phyloP scores from a whole-genome alignment of 371 early-diverging fungal species.

The Smittium mucronatum region DNA sequence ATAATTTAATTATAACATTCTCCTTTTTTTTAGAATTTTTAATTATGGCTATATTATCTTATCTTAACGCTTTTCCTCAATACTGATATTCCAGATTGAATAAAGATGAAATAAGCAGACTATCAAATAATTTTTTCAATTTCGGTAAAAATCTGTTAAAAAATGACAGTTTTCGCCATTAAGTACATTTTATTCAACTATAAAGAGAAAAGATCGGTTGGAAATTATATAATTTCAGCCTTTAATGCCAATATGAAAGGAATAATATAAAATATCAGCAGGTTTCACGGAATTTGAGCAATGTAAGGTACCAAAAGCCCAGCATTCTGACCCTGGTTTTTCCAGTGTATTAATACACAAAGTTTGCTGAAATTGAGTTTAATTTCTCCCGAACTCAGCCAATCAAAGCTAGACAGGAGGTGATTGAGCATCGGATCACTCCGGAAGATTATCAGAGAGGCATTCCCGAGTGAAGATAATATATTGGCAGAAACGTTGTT shows the following conservation, averaged over 20 bases:
- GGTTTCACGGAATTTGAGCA: not conserved
- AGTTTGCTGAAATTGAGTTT: not conserved
- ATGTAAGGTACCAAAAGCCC: not conserved
- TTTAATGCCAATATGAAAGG: not conserved
- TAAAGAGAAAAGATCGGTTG: not conserved
- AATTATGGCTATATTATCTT: too few species aligned
- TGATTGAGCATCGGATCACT: not conserved
- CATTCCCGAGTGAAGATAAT: not conserved
- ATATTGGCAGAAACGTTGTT: not conserved
- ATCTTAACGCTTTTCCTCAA: not conserved
- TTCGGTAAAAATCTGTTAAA: not conserved
- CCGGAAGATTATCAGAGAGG: not conserved
- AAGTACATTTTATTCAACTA: not conserved
- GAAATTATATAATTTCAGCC: not conserved
- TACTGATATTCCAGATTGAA: not conserved
- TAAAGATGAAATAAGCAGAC: not conserved
- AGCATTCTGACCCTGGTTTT: not conserved
- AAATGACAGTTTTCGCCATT: not conserved
- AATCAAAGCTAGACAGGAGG: not conserved
- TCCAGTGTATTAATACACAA: not conserved
- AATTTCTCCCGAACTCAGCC: not conserved
- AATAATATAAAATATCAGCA: not conserved
- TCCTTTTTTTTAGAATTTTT: too few species aligned
- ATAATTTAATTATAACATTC: too few species aligned
- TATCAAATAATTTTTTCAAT: not conserved